Percentiles rank a stretch among this genome's conserved stretches.
Evolutionary conservation across 176 grass and related monocot genomes (phyloP).

Genomic region (Musa troglodytarum): DNA sequence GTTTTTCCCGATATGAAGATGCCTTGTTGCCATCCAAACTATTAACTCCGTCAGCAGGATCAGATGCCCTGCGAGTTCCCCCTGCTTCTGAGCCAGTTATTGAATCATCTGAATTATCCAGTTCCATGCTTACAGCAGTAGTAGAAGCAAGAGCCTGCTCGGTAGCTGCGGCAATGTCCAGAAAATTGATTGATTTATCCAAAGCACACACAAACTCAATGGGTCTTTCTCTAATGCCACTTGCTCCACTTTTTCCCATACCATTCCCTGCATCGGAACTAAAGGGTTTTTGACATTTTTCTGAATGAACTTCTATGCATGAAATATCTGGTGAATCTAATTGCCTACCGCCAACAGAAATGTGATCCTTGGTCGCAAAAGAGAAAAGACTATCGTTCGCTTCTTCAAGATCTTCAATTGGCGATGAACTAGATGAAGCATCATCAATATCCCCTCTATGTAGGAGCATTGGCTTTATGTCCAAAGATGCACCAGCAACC

Average conservation of each 20-base stretch:
- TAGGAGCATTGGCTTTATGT: conserved; percentile 1
- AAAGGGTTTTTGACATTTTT: background rate
- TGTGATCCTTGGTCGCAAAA: conserved; percentile 9
- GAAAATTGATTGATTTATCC: background rate
- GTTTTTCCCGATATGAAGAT: too few relatives aligned
- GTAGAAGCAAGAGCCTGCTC: too few relatives aligned
- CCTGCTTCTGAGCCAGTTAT: background rate
- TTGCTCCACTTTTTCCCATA: too few relatives aligned
- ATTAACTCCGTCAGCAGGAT: background rate
- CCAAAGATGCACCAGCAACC: too few relatives aligned
- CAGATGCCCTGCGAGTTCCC: background rate
- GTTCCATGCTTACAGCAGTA: too few relatives aligned
- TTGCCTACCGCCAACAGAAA: conserved; percentile 3
- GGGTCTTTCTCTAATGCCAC: too few relatives aligned
- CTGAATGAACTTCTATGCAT: background rate
- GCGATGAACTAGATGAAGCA: background rate
- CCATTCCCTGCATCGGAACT: background rate
- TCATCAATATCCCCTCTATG: conserved; percentile 3
- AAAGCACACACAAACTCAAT: too few relatives aligned
- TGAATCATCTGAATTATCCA: background rate
- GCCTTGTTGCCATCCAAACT: background rate
- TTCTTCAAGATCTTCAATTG: conserved; percentile 29
- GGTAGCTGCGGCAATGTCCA: background rate
- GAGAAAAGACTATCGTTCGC: conserved; percentile 16
- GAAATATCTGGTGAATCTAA: background rate